A percentile compares a stretch with the other conserved stretches of the same genome.
phyloP scores from a whole-genome alignment of 495 filamentous ascomycete species.

The Aspergillus sparsus region DNA sequence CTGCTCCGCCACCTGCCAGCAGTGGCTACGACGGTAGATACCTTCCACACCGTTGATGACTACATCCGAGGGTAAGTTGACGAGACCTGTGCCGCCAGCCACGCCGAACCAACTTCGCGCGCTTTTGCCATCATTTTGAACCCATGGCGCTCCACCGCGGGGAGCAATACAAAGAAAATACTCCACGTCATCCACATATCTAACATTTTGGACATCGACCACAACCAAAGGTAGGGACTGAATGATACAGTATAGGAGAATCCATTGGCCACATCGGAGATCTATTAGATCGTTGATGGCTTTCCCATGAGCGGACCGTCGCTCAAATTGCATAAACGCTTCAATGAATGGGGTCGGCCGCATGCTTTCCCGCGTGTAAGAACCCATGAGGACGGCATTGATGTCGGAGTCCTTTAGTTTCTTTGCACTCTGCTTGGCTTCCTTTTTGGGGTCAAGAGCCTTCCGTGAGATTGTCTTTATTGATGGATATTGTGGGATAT shows the following conservation, averaged over 20 bases:
- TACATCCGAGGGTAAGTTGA: constrained; percentile 76
- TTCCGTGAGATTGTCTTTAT: constrained; percentile 62
- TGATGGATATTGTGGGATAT: constrained; percentile 75
- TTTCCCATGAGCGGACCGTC: constrained; percentile 69
- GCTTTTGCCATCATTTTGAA: constrained; percentile 64
- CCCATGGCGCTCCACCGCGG: constrained; percentile 82
- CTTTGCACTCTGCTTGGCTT: constrained; percentile 61
- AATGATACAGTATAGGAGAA: constrained; percentile 89
- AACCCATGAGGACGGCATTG: constrained; percentile 66
- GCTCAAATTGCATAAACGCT: constrained; percentile 81
- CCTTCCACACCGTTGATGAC: constrained; percentile 88
- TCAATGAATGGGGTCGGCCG: constrained; percentile 68
- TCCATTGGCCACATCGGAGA: constrained; percentile 83
- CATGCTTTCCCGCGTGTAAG: constrained; percentile 73
- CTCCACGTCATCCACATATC: constrained; percentile 79
- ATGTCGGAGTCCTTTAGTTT: constrained; percentile 80
- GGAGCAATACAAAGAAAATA: constrained; percentile 96
- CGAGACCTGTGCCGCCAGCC: constrained; percentile 66
- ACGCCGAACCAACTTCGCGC: constrained; percentile 81
- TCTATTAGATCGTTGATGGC: constrained; percentile 72
- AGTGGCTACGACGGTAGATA: constrained; percentile 87
- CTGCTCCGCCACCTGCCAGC: constrained; percentile 80
- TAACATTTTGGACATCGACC: constrained; percentile 78
- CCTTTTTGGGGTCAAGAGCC: constrained; percentile 66
- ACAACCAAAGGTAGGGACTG: constrained; percentile 89